These are phyloP conservation scores for Eucalyptus cladocalyx DNA, from an alignment of 345 rosid genomes.

Conservation along the genomic window DNA sequence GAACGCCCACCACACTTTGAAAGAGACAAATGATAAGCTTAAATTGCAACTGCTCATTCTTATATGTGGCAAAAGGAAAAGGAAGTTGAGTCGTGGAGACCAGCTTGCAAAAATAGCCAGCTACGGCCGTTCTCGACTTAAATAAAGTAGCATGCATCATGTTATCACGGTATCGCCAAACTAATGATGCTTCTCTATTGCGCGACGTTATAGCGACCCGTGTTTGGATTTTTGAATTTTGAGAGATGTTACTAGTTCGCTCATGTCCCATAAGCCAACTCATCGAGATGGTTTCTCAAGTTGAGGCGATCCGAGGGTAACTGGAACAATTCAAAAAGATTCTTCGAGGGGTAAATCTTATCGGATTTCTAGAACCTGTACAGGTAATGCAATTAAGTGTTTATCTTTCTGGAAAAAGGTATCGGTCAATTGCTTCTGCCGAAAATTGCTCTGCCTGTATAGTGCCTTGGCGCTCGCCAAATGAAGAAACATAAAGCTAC, in stretches of 20 bases:
- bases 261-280: not conserved
- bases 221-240: not conserved
- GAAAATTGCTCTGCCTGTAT: not conserved
- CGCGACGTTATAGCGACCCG: not conserved
- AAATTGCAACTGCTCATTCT: not conserved
- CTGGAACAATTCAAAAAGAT: not conserved
- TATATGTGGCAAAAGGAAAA: not conserved
- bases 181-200: not conserved
- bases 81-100: not conserved
- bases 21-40: not conserved
- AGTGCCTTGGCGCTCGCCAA: not conserved
- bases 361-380: not conserved
- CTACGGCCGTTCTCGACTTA: not conserved
- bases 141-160: not conserved
- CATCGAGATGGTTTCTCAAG: not conserved
- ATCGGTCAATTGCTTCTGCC: not conserved
- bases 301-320: not conserved
- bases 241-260: not conserved
- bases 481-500: not conserved
- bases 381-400: not conserved
- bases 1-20: not conserved
- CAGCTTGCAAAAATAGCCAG: not conserved
- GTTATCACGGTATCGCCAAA: not conserved
- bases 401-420: not conserved
- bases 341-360: not conserved